Conservation (phyloP, 768 basidiomycete genomes). For the Mycena kentingensis region DNA sequence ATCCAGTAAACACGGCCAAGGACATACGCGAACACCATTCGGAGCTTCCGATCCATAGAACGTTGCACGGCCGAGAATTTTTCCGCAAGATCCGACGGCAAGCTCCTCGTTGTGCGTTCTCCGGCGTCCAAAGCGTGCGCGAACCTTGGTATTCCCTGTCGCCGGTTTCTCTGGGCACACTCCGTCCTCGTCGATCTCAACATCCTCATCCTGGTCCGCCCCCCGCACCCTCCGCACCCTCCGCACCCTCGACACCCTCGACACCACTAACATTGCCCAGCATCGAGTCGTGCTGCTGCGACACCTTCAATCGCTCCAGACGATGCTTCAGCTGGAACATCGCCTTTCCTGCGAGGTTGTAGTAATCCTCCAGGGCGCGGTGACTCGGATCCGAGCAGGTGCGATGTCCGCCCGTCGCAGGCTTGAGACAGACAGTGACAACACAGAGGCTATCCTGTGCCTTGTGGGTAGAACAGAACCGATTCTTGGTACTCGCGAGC, state of each 20-base stretch:
- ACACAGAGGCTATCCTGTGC: conserved; percentile 9
- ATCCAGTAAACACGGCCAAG: too few relatives aligned
- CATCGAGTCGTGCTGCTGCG: conserved; percentile 6
- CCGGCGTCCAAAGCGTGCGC: conserved; percentile 32
- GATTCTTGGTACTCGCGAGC: conserved; percentile 12
- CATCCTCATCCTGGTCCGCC: conserved; percentile 22
- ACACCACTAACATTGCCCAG: neutral
- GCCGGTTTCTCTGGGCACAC: conserved; percentile 28
- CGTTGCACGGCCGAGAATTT: conserved; percentile 32
- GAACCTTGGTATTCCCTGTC: conserved; percentile 25
- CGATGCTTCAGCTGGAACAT: conserved; percentile 33
- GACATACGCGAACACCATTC: conserved; percentile 31
- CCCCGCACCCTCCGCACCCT: too few relatives aligned
- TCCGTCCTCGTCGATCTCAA: conserved; percentile 14
- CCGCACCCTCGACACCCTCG: neutral
- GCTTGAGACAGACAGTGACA: conserved; percentile 7
- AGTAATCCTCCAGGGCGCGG: conserved; percentile 23
- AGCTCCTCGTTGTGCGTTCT: too few relatives aligned
- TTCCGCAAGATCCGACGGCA: too few relatives aligned
- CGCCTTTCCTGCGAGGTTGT: conserved; percentile 21
- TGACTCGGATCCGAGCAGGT: conserved; percentile 24
- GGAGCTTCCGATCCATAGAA: conserved; percentile 36
- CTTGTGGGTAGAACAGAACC: conserved; percentile 20
- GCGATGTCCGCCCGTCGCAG: conserved; percentile 1
- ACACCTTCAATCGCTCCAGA: conserved; percentile 19